Conservation (phyloP, 306 rosid species). For the Lablab purpureus region DNA sequence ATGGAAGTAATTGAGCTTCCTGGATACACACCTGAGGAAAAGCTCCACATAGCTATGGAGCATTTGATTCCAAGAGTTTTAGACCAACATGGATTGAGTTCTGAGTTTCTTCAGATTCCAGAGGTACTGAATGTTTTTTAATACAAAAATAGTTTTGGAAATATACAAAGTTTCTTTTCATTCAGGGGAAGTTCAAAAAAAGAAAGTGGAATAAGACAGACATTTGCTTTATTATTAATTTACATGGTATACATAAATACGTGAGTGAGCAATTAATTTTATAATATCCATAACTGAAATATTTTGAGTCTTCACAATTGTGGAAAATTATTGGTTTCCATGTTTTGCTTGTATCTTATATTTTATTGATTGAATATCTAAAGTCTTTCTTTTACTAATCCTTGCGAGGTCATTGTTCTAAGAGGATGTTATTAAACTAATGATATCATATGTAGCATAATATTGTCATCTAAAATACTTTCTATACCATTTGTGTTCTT, state of each 20-base stretch:
- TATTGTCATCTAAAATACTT: slow-evolving; percentile 3
- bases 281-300: background rate
- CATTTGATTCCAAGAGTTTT: slow-evolving; percentile 98
- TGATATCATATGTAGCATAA: slow-evolving; percentile 10
- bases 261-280: slow-evolving; percentile 32
- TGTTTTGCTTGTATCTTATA: slow-evolving; percentile 12
- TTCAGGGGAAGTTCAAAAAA: slow-evolving; percentile 25
- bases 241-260: slow-evolving; percentile 24
- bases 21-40: slow-evolving; percentile 97
- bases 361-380: slow-evolving; percentile 8
- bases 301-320: slow-evolving; percentile 31
- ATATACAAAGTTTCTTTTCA: slow-evolving; percentile 17
- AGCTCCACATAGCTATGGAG: slow-evolving; percentile 86
- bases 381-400: slow-evolving; percentile 17
- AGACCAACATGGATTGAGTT: slow-evolving; percentile 88
- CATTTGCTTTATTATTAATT: slow-evolving; percentile 20
- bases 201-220: background rate
- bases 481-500: background rate
- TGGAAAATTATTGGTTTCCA: slow-evolving; percentile 31
- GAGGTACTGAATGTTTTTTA: slow-evolving; percentile 62
- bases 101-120: slow-evolving; percentile 89
- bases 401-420: slow-evolving; percentile 1
- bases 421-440: slow-evolving; percentile 23
- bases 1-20: slow-evolving; percentile 99
- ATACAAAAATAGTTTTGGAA: slow-evolving; percentile 1